Conservation (phyloP, 2,329 filamentous ascomycete genomes). For the Colletotrichum trifolii region DNA sequence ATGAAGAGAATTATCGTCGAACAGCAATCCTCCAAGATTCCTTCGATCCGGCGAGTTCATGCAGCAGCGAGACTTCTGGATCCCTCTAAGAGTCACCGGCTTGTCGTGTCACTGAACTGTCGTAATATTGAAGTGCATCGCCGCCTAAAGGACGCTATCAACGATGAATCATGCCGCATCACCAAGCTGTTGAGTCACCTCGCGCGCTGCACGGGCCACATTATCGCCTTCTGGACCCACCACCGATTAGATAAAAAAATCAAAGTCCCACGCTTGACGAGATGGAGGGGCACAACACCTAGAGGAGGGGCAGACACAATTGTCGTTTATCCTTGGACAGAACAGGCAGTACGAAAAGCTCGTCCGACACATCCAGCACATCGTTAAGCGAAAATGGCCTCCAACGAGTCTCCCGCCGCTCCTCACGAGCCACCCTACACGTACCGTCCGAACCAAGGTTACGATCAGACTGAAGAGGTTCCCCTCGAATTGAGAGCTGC, state of each 20-base stretch:
- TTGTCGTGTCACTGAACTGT: too few species aligned
- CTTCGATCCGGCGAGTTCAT: too few species aligned
- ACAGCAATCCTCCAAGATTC: too few species aligned
- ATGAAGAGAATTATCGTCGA: too few species aligned
- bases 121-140: neutral
- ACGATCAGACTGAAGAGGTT: slow-evolving; percentile 49
- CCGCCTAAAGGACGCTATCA: neutral
- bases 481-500: slow-evolving; percentile 28
- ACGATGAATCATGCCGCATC: slow-evolving; percentile 4
- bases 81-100: too few species aligned
- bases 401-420: slow-evolving; percentile 48
- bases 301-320: slow-evolving; percentile 12
- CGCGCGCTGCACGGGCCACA: slow-evolving; percentile 16
- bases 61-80: too few species aligned
- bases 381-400: slow-evolving; percentile 10
- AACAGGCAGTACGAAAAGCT: neutral
- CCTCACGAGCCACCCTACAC: slow-evolving; percentile 58
- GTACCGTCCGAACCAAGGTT: slow-evolving; percentile 57
- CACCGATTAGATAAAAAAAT: slow-evolving; percentile 37
- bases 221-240: neutral
- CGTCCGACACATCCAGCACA: neutral
- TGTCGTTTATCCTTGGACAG: slow-evolving; percentile 2
- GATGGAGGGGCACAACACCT: slow-evolving; percentile 27
- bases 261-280: slow-evolving; percentile 10
- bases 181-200: slow-evolving; percentile 30